phyloP scores from a whole-genome alignment of 2,329 filamentous ascomycete genomes.

The Penicillium expansum region DNA sequence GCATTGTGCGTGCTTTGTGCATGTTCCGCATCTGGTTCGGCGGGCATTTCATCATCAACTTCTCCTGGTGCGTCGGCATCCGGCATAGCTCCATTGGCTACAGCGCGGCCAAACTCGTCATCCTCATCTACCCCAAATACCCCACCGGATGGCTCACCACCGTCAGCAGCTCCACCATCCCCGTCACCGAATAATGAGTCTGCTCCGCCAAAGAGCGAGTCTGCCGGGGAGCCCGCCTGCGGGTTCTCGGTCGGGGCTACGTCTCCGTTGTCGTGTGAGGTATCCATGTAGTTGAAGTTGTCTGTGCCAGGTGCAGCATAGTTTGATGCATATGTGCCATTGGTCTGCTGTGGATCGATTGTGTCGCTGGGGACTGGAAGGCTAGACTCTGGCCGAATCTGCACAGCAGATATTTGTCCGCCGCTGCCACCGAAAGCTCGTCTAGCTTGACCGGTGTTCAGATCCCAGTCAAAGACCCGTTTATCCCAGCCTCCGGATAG shows the following conservation, averaged over 20 bases:
- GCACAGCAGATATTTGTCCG: slow-evolving; percentile 82
- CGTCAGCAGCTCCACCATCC: slow-evolving; percentile 53
- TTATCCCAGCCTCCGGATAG: slow-evolving; percentile 97
- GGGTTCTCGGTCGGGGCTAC: slow-evolving; percentile 53
- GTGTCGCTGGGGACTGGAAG: slow-evolving; percentile 73
- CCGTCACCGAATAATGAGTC: slow-evolving; percentile 88
- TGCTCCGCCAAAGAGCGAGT: slow-evolving; percentile 80
- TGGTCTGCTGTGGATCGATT: slow-evolving; percentile 50
- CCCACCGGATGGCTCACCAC: slow-evolving; percentile 53
- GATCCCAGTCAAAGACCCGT: slow-evolving; percentile 87
- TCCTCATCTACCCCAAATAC: slow-evolving; percentile 78
- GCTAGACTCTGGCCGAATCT: slow-evolving; percentile 74
- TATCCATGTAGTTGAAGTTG: slow-evolving; percentile 48
- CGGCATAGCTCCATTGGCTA: slow-evolving; percentile 60
- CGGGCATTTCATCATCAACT: slow-evolving; percentile 24
- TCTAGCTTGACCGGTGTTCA: slow-evolving; percentile 77
- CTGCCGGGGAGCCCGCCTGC: slow-evolving; percentile 63
- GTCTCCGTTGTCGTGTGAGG: slow-evolving; percentile 35
- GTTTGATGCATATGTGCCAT: slow-evolving; percentile 74
- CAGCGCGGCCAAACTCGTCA: slow-evolving; percentile 73
- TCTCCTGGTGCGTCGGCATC: slow-evolving; percentile 46
- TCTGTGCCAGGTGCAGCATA: slow-evolving; percentile 62
- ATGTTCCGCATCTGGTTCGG: slow-evolving; percentile 7
- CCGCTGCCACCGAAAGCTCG: slow-evolving; percentile 74
- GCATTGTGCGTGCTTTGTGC: not conserved